Percentiles rank a stretch among this genome's conserved stretches.
Conservation (phyloP, 176 grass and related monocot genomes). For the Aegilops tauschii region DNA sequence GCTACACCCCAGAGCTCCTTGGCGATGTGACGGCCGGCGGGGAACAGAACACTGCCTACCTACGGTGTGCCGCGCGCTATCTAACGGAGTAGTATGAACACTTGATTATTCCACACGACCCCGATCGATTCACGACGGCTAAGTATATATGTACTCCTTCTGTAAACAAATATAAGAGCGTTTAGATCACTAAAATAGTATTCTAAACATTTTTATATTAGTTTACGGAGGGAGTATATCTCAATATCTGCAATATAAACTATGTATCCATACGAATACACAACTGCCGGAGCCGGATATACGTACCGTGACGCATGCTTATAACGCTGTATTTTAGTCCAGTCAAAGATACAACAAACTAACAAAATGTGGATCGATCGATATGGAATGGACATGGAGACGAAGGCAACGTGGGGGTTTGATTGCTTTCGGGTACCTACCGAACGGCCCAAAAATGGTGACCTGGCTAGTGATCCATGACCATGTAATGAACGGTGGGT, state of each 20-base stretch:
- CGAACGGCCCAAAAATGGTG: constrained; percentile 9
- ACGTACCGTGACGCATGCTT: background rate
- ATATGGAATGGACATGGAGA: background rate
- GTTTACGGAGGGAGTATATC: no score
- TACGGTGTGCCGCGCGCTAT: no score
- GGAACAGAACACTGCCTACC: no score
- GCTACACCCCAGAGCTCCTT: no score
- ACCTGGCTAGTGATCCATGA: background rate
- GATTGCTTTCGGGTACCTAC: background rate
- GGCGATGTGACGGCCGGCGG: no score
- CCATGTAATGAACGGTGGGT: background rate
- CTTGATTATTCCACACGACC: background rate
- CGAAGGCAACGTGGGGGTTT: no score
- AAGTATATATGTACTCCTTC: background rate
- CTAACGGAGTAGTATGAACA: background rate
- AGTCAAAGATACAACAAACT: background rate
- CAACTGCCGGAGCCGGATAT: background rate
- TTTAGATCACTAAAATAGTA: no score
- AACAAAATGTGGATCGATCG: background rate
- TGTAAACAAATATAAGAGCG: no score
- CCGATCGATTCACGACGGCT: background rate
- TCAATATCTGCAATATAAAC: no score
- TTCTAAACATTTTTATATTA: no score
- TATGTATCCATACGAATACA: background rate
- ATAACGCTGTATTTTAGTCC: background rate